Evolutionary conservation across 306 rosid genomes (phyloP).

Genomic region (Glycine soja): DNA sequence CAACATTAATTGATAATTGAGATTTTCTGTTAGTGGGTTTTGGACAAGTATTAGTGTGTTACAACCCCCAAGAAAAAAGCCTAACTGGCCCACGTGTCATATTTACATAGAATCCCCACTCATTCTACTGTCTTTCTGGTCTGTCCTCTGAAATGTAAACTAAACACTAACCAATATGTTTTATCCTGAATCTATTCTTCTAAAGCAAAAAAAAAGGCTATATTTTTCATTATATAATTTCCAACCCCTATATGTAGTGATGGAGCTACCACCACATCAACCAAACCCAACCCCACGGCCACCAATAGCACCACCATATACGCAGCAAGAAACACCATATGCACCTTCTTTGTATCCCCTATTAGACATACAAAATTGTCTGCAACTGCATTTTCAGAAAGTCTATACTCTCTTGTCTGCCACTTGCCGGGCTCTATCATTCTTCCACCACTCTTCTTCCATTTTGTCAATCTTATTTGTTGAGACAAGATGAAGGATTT

Average conservation of each 20-base stretch:
- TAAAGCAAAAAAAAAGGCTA: constrained; percentile 28
- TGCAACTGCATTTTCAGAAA: constrained; percentile 48
- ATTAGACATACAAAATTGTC: constrained; percentile 34
- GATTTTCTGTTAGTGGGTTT: constrained; percentile 42
- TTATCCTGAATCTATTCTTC: constrained; percentile 42
- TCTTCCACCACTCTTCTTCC: constrained; percentile 25
- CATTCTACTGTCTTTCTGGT: constrained; percentile 46
- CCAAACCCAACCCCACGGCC: neutral
- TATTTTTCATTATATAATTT: constrained; percentile 29
- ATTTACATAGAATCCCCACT: constrained; percentile 42
- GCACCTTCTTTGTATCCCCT: constrained; percentile 45
- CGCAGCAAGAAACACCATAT: constrained; percentile 47
- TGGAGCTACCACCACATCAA: constrained; percentile 53
- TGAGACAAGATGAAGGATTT: constrained; percentile 46
- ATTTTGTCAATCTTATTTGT: constrained; percentile 39
- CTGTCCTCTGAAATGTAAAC: constrained; percentile 51
- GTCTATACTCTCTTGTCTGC: constrained; percentile 48
- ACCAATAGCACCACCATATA: constrained; percentile 39
- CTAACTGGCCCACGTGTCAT: constrained; percentile 59
- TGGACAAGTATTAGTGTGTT: constrained; percentile 48
- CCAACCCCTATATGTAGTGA: constrained; percentile 49
- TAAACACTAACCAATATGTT: constrained; percentile 36
- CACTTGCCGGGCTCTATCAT: constrained; percentile 43
- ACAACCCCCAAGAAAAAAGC: constrained; percentile 36
- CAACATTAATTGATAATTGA: constrained; percentile 28